Conservation (phyloP, 306 rosid species). For the Cyclanthera cordifolia region DNA sequence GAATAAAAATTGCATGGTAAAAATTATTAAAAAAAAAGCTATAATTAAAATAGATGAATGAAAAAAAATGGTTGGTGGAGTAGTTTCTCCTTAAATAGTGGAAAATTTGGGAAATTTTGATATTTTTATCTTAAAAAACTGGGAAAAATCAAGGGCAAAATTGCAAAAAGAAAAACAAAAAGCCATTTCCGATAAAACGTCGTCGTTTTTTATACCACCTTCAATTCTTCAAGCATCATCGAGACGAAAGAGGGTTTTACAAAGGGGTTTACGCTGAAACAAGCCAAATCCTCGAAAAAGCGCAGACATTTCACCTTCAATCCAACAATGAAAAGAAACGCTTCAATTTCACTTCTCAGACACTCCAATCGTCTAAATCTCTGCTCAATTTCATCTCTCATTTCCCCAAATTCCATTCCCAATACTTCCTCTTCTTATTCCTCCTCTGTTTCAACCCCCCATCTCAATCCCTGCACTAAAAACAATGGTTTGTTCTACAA, state of each 20-base stretch:
- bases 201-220: background rate
- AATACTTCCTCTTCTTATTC: conserved; percentile 20
- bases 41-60: too few species aligned
- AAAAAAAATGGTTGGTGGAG: too few species aligned
- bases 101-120: too few species aligned
- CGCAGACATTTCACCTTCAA: background rate
- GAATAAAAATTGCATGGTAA: too few species aligned
- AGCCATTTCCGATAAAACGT: background rate
- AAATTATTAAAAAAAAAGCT: too few species aligned
- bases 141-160: too few species aligned
- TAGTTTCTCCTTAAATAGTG: too few species aligned
- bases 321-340: conserved; percentile 49
- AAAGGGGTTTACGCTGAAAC: conserved; percentile 34
- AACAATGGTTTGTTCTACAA: conserved; percentile 24
- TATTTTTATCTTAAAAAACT: too few species aligned
- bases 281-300: background rate
- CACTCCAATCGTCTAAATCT: conserved; percentile 32
- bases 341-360: conserved; percentile 33
- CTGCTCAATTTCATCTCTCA: conserved; percentile 14
- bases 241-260: conserved; percentile 27
- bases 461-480: conserved; percentile 31
- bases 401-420: conserved; percentile 23
- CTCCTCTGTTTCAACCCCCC: conserved; percentile 18
- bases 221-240: background rate
- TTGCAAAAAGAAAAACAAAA: too few species aligned